Conservation (phyloP, 768 basidiomycete species). For the Lanmaoa rubissima region DNA sequence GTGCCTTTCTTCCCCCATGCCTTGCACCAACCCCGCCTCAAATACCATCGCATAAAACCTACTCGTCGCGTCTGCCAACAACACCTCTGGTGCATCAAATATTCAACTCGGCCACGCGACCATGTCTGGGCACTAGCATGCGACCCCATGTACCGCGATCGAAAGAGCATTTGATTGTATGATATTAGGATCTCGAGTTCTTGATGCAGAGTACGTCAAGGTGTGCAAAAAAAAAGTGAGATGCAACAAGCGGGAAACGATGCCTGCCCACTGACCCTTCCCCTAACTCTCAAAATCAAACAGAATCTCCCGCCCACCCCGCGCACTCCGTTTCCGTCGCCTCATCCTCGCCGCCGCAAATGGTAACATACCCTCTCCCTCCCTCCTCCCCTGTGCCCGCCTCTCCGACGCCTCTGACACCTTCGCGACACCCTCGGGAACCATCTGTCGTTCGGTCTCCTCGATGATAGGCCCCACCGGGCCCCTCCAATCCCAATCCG, state of each 20-base stretch:
- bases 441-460: conserved; percentile 20
- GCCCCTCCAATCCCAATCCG: conserved; percentile 27
- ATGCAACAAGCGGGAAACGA: no score
- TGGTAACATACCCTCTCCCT: conserved; percentile 6
- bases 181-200: background rate
- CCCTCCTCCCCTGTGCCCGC: background rate
- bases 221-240: background rate
- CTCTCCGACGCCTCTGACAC: background rate
- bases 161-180: no score
- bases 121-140: no score
- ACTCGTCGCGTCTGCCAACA: no score
- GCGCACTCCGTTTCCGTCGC: conserved; percentile 17
- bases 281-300: conserved; percentile 10
- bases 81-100: no score
- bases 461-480: conserved; percentile 13
- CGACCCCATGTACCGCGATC: no score
- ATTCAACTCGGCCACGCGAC: no score
- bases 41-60: no score
- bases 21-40: no score
- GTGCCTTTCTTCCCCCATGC: no score
- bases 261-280: background rate
- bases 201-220: background rate
- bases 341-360: conserved; percentile 28
- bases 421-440: conserved; percentile 4
- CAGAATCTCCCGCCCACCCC: conserved; percentile 19